These are phyloP conservation scores for Tricholoma bakamatsutake DNA, from an alignment of 768 basidiomycete species.

Conservation along the genomic window DNA sequence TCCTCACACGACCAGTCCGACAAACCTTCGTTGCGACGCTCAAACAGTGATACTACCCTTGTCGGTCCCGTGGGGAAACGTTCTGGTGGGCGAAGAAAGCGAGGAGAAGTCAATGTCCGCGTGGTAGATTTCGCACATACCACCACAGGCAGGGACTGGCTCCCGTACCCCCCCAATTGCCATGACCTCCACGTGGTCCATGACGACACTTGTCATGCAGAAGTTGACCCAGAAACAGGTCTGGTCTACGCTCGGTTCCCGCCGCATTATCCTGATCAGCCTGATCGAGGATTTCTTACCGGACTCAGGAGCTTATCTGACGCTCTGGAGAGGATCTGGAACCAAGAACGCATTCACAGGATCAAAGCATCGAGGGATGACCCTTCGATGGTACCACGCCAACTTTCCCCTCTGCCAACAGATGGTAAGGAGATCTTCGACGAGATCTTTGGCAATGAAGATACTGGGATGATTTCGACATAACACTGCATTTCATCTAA, in stretches of 20 bases:
- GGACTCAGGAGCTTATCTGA: constrained; percentile 79
- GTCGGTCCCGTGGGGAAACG: constrained; percentile 61
- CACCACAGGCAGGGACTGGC: constrained; percentile 90
- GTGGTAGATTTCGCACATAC: constrained; percentile 99
- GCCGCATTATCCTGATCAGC: constrained; percentile 81
- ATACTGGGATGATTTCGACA: constrained; percentile 73
- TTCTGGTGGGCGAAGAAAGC: constrained; percentile 58
- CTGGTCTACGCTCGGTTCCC: constrained; percentile 90
- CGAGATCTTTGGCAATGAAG: constrained; percentile 65
- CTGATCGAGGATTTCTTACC: constrained; percentile 92
- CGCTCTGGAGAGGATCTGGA: constrained; percentile 81
- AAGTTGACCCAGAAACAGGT: constrained; percentile 78
- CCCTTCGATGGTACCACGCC: constrained; percentile 34
- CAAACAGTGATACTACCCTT: constrained; percentile 77
- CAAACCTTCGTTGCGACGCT: constrained; percentile 54
- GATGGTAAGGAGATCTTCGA: constrained; percentile 80
- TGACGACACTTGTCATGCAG: constrained; percentile 60
- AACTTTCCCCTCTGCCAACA: constrained; percentile 57
- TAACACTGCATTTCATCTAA: constrained; percentile 22
- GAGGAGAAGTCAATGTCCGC: constrained; percentile 92
- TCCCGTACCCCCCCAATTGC: constrained; percentile 48
- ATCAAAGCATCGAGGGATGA: constrained; percentile 61
- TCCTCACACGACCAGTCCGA: constrained; percentile 38
- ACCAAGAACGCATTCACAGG: constrained; percentile 70
- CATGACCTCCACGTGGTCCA: constrained; percentile 31